Evolutionary conservation across 2,329 filamentous ascomycete genomes (phyloP).

Genomic region (Parastagonospora nodorum): DNA sequence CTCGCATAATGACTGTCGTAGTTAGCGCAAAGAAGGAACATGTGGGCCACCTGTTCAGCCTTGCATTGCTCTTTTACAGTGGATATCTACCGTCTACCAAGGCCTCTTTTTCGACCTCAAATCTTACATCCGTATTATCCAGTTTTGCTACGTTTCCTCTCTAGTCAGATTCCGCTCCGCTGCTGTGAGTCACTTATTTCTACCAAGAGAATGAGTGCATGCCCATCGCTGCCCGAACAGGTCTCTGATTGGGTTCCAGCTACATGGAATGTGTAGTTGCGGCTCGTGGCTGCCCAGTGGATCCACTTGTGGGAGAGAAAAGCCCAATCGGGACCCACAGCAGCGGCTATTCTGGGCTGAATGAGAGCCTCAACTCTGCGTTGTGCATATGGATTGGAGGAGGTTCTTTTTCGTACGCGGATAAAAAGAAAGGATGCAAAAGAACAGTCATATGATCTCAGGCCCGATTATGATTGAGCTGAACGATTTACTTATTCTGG

Average conservation of each 20-base stretch:
- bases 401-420: too few relatives aligned
- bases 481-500: too few relatives aligned
- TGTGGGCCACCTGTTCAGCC: slow-evolving; percentile 25
- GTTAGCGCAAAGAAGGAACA: slow-evolving; percentile 25
- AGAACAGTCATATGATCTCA: too few relatives aligned
- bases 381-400: too few relatives aligned
- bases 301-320: slow-evolving; percentile 16
- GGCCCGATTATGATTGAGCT: too few relatives aligned
- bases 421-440: too few relatives aligned
- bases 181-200: slow-evolving; percentile 26
- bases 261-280: slow-evolving; percentile 15
- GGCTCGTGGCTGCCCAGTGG: slow-evolving; percentile 35
- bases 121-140: slow-evolving; percentile 6
- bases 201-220: too few relatives aligned
- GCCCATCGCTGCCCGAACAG: slow-evolving; percentile 30
- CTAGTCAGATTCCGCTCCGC: slow-evolving; percentile 12
- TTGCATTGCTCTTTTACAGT: not conserved
- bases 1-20: not conserved
- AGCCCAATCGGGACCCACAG: not conserved
- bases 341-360: not conserved
- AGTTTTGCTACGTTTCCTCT: slow-evolving; percentile 15
- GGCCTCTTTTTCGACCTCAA: not conserved
- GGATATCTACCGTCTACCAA: not conserved
- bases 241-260: slow-evolving; percentile 30
- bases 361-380: too few relatives aligned